Evolutionary conservation across 2,329 filamentous ascomycete genomes (phyloP), one percentile per base, ranked within the genome.

Genomic region (Aspergillus melleus): DNA sequence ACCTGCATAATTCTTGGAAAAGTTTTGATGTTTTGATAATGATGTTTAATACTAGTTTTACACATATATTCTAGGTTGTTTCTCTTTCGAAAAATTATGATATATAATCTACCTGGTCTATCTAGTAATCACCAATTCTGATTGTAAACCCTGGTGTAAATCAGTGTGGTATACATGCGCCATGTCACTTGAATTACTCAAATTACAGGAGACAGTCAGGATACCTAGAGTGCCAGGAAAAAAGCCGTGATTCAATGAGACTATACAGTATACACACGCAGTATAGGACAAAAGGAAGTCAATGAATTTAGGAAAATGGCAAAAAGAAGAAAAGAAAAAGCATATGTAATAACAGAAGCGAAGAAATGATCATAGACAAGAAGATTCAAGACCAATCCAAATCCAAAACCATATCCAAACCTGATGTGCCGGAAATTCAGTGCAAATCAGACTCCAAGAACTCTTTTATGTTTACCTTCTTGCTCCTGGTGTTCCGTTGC

Each of bases 391-490:
- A 47, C 26, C 58, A 44, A 49, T 59, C 44, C 50, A 58, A 60
- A 54, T 42, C 20, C 42, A 32, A 58, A 36, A 6, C 32, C 32
- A 36, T 12, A 50, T 55, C 26, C 42, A 53, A 42, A 42, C 50
- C 59, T 57, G 52, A 62, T 57, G 55, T 55, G 52, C 50, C 52
- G 55, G 54, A 67, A 64, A 55, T 49, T 57, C 55, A 57, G 60
- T 51, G 50, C 61, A 65, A 57, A 63, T 65, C 64, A 63, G 63
- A 68, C 66, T 68, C 66, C 66, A 58, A 59, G 47, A 64, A 64
- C 64, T 68, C 65, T 64, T 67, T 66, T 51, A 64, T 61, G 60
- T 66, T 64, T 65, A 60, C 63, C 61, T 61, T 61, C 64, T 62
- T 62, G 56, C 63, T 42, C 61, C 60, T 44, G 22, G 29, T 63